These are phyloP conservation scores for Leucoagaricus sp. DNA, from an alignment of 1,284 basidiomycete species.

Conservation along the genomic window DNA sequence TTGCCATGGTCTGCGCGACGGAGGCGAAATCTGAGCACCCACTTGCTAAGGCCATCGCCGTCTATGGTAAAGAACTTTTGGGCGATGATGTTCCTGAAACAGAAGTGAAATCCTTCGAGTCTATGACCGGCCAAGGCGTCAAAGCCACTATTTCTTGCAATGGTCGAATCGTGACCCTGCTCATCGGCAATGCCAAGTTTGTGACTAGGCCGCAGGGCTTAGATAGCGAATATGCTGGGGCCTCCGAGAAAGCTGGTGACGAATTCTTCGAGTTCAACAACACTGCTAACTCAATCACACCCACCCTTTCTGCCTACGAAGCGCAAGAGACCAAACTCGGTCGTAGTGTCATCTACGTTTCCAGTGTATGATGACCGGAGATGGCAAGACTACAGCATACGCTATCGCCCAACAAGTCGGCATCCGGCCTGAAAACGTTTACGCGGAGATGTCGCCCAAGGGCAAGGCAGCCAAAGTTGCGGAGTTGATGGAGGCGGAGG, in stretches of 20 bases:
- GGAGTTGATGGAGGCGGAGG: constrained; percentile 73
- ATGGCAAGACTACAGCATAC: constrained; percentile 78
- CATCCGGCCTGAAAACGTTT: constrained; percentile 78
- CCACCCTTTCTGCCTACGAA: constrained; percentile 64
- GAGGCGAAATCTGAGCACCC: constrained; percentile 96
- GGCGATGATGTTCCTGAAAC: constrained; percentile 38
- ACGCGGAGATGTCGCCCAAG: constrained; percentile 89
- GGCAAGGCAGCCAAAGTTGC: constrained; percentile 86
- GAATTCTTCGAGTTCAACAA: constrained; percentile 8
- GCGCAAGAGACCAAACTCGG: constrained; percentile 66
- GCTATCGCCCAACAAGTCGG: constrained; percentile 89
- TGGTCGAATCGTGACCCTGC: constrained; percentile 53
- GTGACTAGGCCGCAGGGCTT: constrained; percentile 36
- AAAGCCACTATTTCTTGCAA: constrained; percentile 62
- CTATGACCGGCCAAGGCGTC: constrained; percentile 88
- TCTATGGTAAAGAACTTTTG: constrained; percentile 75
- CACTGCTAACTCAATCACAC: constrained; percentile 43
- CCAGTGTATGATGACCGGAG: constrained; percentile 88
- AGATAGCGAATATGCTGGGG: neutral
- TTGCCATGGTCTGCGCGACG: constrained; percentile 83
- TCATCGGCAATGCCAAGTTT: constrained; percentile 78
- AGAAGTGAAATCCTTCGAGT: constrained; percentile 75
- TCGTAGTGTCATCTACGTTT: constrained; percentile 85
- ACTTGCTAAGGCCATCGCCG: constrained; percentile 88
- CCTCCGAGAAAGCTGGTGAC: neutral